These are phyloP conservation scores for Rauvolfia tetraphylla DNA, from an alignment of 257 asterid species.

Conservation along the genomic window DNA sequence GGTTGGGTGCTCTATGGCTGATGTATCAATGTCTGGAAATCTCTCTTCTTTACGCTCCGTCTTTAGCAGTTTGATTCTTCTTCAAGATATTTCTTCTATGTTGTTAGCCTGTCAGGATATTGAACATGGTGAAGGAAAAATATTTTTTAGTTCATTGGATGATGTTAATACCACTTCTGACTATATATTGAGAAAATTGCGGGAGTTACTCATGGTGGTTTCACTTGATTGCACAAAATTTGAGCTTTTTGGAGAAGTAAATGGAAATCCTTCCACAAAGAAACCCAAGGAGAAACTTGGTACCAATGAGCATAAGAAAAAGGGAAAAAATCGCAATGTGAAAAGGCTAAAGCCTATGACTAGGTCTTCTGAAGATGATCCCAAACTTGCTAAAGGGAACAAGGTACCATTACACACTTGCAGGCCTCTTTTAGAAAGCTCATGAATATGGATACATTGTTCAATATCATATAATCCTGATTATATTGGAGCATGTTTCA, in stretches of 20 bases:
- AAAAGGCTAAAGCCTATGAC: conserved; percentile 57
- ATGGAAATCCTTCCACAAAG: conserved; percentile 32
- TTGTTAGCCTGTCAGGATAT: conserved; percentile 47
- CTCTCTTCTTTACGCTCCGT: conserved; percentile 40
- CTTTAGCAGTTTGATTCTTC: conserved; percentile 59
- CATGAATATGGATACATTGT: conserved; percentile 16
- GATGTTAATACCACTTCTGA: conserved; percentile 71
- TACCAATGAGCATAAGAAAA: conserved; percentile 62
- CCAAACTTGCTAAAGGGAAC: conserved; percentile 31
- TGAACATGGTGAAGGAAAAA: conserved; percentile 43
- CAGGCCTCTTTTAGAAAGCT: conserved; percentile 19
- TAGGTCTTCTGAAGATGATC: conserved; percentile 45
- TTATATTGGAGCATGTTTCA: conserved; percentile 37
- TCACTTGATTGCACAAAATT: conserved; percentile 88
- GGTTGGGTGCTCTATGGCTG: conserved; percentile 23
- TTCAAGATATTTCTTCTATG: conserved; percentile 60
- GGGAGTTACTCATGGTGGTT: conserved; percentile 74
- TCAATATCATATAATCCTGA: conserved; percentile 17
- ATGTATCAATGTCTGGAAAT: conserved; percentile 35
- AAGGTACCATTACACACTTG: conserved; percentile 46
- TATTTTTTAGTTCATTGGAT: conserved; percentile 79
- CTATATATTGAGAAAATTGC: conserved; percentile 61
- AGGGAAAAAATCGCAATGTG: conserved; percentile 53
- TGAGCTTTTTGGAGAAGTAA: conserved; percentile 81
- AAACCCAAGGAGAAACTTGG: conserved; percentile 58